Evolutionary conservation across 1,284 basidiomycete species (phyloP).

Genomic region (Sanguinoderma infundibulare): DNA sequence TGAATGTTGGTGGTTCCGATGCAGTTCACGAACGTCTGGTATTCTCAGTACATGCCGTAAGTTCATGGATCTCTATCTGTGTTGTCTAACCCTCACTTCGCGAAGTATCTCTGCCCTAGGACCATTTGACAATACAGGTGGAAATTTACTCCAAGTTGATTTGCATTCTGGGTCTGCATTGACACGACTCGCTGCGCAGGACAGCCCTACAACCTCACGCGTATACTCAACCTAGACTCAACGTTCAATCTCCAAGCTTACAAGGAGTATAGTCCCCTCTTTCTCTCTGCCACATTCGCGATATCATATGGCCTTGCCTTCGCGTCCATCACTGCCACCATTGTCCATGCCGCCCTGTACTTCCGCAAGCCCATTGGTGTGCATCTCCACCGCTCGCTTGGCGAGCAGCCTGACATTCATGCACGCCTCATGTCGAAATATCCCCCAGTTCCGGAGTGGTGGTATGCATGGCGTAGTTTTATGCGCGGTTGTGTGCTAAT

Average conservation of each 20-base stretch:
- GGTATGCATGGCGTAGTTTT: slow-evolving; percentile 29
- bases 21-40: slow-evolving; percentile 64
- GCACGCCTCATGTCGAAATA: slow-evolving; percentile 81
- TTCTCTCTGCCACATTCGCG: slow-evolving; percentile 69
- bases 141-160: not conserved
- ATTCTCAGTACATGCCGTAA: slow-evolving; percentile 52
- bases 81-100: not conserved
- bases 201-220: slow-evolving; percentile 64
- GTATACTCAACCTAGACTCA: slow-evolving; percentile 62
- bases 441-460: slow-evolving; percentile 52
- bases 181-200: slow-evolving; percentile 12
- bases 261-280: slow-evolving; percentile 81
- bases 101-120: slow-evolving; percentile 53
- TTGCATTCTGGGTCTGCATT: not conserved
- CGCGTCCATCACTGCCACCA: slow-evolving; percentile 67
- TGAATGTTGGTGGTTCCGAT: not conserved
- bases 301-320: slow-evolving; percentile 59
- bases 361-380: slow-evolving; percentile 77
- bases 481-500: not conserved
- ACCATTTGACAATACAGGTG: slow-evolving; percentile 69
- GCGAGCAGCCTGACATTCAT: slow-evolving; percentile 87
- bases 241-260: slow-evolving; percentile 73
- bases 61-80: not conserved
- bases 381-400: slow-evolving; percentile 59
- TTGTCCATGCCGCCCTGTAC: slow-evolving; percentile 79